Conservation (phyloP, 192 early-diverging fungal genomes). For the Coemansia brasiliensis region DNA sequence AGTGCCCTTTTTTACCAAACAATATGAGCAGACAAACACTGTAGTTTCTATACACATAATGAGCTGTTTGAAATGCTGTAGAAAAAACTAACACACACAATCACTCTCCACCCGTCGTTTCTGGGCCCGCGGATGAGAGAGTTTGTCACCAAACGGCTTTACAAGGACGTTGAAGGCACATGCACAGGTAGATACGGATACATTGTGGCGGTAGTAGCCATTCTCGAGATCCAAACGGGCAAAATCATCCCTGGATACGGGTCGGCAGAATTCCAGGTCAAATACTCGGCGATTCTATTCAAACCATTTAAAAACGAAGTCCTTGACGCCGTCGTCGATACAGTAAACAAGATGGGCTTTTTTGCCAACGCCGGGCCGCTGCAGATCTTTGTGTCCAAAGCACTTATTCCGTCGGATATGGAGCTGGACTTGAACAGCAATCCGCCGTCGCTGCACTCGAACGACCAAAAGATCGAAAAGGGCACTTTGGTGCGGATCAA, state of each 20-base stretch:
- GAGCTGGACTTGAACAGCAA: slow-evolving; percentile 88
- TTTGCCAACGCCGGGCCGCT: slow-evolving; percentile 94
- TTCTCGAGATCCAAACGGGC: slow-evolving; percentile 79
- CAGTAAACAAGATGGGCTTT: slow-evolving; percentile 94
- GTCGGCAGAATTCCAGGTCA: slow-evolving; percentile 88
- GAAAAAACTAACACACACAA: slow-evolving; percentile 91
- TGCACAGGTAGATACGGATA: slow-evolving; percentile 92
- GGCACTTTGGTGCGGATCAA: slow-evolving; percentile 82
- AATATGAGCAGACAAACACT: not conserved
- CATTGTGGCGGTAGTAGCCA: slow-evolving; percentile 83
- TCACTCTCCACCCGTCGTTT: slow-evolving; percentile 89
- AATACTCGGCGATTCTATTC: slow-evolving; percentile 93
- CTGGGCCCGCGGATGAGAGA: slow-evolving; percentile 81
- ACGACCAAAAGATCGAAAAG: slow-evolving; percentile 83
- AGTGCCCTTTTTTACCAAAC: slow-evolving; percentile 7
- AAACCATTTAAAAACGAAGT: slow-evolving; percentile 98
- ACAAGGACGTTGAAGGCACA: slow-evolving; percentile 93
- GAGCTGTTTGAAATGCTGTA: slow-evolving; percentile 23
- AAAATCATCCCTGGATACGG: slow-evolving; percentile 76
- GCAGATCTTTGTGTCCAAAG: slow-evolving; percentile 84
- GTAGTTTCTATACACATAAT: not conserved
- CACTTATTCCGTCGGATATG: slow-evolving; percentile 84
- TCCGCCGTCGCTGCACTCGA: slow-evolving; percentile 78
- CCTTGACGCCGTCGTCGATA: slow-evolving; percentile 84
- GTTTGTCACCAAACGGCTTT: slow-evolving; percentile 77